Evolutionary conservation across 2,329 filamentous ascomycete species (phyloP), one percentile per base, ranked within the genome.

Genomic region (Metarhizium robertsii): DNA sequence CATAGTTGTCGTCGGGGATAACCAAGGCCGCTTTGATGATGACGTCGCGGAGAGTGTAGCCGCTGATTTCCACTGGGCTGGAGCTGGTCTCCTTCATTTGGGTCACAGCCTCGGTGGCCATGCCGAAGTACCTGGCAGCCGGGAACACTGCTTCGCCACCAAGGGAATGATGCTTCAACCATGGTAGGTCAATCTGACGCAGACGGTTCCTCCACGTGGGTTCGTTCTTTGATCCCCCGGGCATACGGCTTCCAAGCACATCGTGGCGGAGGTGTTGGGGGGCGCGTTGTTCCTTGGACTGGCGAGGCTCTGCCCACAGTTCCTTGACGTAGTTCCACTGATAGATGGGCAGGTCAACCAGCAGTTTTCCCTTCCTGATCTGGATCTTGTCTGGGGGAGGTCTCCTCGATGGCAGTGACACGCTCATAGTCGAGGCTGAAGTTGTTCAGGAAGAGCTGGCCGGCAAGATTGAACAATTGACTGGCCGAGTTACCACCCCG

Each of bases 181-280:
- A 52, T n/a, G 50, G 18, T 8, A 52, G 5, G 32, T 52, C 34
- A 6, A 4, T 7, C 3, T 42, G 6, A 30, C 50, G 18, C 5
- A 43, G 18, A 16, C 46, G 20, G 42, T 38, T 77, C 53, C 75
- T 67, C 77, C 76, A 79, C 1, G 68, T 73, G 2, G 64, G 62
- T 30, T 73, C 66, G 50, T 65, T 54, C 25, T 60, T 57, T 34
- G 34, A 50, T 14, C 57, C 59, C 7, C 54, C 59, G 1, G 56
- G 52, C 14, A 58, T 55, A 50, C 42, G 60, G 5, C 69, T 69
- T 7, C 76, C 76, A 5, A 79, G 68, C 6, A 79, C 65, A 25
- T 76, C 72, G 55, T 72, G 73, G 11, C 73, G 67, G 2, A 65
- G 62, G 6, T 65, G 2, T 20, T 20, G 20, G 2, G 20, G 20